Evolutionary conservation across 495 filamentous ascomycete genomes (phyloP).

Genomic region (Hypoxylon subgilvum): DNA sequence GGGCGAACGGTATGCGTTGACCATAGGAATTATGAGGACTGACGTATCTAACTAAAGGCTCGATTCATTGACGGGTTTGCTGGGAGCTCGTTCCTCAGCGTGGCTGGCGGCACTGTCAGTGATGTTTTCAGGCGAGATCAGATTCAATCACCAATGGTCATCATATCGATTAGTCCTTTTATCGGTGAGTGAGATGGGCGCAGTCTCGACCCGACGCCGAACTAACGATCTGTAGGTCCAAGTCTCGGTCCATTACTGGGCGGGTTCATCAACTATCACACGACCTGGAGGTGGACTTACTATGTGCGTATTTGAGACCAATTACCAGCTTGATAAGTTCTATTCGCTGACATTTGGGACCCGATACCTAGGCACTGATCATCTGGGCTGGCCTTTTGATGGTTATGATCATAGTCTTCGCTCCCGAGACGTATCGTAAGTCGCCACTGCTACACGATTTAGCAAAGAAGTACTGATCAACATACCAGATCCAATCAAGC

Average conservation of each 20-base stretch:
- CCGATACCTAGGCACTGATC: slow-evolving; percentile 58
- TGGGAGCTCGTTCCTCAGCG: slow-evolving; percentile 85
- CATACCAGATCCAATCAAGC: slow-evolving; percentile 61
- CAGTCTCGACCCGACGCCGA: slow-evolving; percentile 45
- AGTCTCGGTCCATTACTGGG: slow-evolving; percentile 62
- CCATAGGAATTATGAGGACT: background rate
- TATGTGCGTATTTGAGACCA: slow-evolving; percentile 59
- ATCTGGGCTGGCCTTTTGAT: slow-evolving; percentile 78
- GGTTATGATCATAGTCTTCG: slow-evolving; percentile 68
- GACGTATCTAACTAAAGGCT: slow-evolving; percentile 37
- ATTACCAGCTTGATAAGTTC: too few relatives aligned
- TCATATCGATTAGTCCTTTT: slow-evolving; percentile 83
- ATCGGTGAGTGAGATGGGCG: slow-evolving; percentile 61
- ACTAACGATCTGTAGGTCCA: slow-evolving; percentile 34
- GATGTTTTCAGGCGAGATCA: slow-evolving; percentile 82
- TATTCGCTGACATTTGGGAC: too few relatives aligned
- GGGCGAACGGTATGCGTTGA: background rate
- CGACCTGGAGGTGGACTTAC: slow-evolving; percentile 88
- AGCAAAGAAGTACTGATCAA: background rate
- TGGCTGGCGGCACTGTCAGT: slow-evolving; percentile 89
- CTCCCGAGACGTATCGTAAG: slow-evolving; percentile 89
- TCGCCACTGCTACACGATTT: background rate
- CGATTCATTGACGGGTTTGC: slow-evolving; percentile 87
- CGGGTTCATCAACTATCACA: slow-evolving; percentile 73
- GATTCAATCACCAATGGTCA: slow-evolving; percentile 64